phyloP scores from a whole-genome alignment of 2,329 filamentous ascomycete species.

The Xenoacremonium recifei region DNA sequence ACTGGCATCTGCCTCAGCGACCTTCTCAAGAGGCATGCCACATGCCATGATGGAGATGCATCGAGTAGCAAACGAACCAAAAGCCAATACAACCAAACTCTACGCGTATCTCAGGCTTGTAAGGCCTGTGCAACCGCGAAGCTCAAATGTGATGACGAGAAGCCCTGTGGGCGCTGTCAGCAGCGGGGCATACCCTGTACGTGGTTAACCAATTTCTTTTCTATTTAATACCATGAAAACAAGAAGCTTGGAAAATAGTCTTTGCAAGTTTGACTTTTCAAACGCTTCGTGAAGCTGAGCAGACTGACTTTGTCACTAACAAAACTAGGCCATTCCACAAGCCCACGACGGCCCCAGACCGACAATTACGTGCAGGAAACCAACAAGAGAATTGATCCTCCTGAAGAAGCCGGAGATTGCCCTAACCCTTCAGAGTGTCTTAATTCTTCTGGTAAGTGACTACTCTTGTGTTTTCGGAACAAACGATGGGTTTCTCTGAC shows the following conservation, averaged over 20 bases:
- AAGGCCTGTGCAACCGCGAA: conserved; percentile 14
- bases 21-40: conserved; percentile 12
- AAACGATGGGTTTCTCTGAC: neutral
- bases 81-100: conserved; percentile 8
- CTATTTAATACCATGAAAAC: too few relatives aligned
- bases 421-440: neutral
- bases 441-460: neutral
- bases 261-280: too few relatives aligned
- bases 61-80: conserved; percentile 11
- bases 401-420: too few relatives aligned
- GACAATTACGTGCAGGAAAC: too few relatives aligned
- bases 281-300: too few relatives aligned
- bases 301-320: too few relatives aligned
- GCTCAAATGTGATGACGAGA: conserved; percentile 14
- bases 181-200: conserved; percentile 8
- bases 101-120: conserved; percentile 12
- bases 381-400: too few relatives aligned
- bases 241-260: too few relatives aligned
- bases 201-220: neutral
- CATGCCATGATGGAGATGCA: conserved; percentile 12
- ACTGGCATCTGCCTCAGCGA: conserved; percentile 3
- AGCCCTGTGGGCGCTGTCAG: conserved; percentile 9
- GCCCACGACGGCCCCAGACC: too few relatives aligned
- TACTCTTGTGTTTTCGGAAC: neutral
- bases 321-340: too few relatives aligned